These are phyloP conservation scores for Globisporangium nagaii DNA, from an alignment of 352 stramenopile genomes.

Conservation along the genomic window DNA sequence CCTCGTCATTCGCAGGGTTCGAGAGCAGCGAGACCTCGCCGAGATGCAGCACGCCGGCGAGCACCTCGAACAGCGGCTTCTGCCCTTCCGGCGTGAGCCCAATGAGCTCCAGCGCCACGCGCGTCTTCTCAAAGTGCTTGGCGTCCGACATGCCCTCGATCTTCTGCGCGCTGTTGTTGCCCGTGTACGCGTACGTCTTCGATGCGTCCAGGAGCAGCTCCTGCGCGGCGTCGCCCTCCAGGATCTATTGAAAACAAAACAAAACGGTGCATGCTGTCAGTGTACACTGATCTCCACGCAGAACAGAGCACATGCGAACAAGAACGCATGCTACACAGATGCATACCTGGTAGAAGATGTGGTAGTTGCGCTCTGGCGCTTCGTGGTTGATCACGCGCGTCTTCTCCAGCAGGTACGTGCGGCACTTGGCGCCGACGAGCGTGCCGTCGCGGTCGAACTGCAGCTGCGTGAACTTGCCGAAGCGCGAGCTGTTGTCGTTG, in stretches of 20 bases:
- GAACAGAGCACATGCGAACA: neutral
- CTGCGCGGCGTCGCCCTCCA: constrained; percentile 48
- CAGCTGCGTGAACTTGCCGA: constrained; percentile 97
- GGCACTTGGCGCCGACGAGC: constrained; percentile 91
- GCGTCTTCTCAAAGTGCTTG: constrained; percentile 82
- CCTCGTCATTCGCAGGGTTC: constrained; percentile 70
- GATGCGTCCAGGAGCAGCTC: constrained; percentile 42
- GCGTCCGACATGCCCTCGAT: constrained; percentile 74
- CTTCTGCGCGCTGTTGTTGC: constrained; percentile 52
- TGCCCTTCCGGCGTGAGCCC: constrained; percentile 84
- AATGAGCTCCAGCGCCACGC: constrained; percentile 65
- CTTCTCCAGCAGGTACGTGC: constrained; percentile 97
- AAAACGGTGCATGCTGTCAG: neutral
- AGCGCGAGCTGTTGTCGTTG: constrained; percentile 97
- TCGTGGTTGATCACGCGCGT: constrained; percentile 94
- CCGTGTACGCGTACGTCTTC: constrained; percentile 62
- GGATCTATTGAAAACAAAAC: constrained; percentile 9
- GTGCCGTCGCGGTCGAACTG: constrained; percentile 83
- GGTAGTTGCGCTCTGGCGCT: constrained; percentile 92
- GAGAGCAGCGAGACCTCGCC: constrained; percentile 89
- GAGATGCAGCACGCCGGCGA: constrained; percentile 92
- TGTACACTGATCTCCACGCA: neutral
- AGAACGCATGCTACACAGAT: neutral
- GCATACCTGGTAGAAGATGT: constrained; percentile 94
- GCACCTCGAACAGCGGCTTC: constrained; percentile 88